These are phyloP conservation scores for Euphorbia corollata DNA, from an alignment of 441 rosid species.

Conservation along the genomic window DNA sequence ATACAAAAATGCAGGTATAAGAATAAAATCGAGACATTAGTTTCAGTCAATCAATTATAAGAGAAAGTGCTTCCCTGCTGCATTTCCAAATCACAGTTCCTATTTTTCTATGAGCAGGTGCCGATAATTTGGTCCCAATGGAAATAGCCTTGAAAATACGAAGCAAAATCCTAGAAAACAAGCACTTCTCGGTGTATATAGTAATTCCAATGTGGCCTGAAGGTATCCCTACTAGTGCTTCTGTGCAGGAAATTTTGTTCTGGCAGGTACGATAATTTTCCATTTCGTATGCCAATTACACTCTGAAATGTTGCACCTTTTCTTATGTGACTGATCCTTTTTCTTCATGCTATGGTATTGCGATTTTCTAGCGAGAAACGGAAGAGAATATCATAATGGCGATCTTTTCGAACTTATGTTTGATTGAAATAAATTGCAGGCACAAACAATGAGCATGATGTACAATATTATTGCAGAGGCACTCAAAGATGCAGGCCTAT, in stretches of 20 bases:
- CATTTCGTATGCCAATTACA: not conserved
- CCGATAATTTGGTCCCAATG: constrained; percentile 59
- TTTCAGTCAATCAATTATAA: not conserved
- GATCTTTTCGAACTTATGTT: constrained; percentile 14
- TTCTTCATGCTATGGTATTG: not conserved
- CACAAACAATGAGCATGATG: constrained; percentile 80
- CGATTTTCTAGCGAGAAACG: not conserved
- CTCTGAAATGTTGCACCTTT: not conserved
- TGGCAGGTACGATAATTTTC: constrained; percentile 44
- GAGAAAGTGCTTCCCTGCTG: not conserved
- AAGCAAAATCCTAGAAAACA: constrained; percentile 52
- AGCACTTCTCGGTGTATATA: constrained; percentile 59
- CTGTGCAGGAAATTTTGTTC: constrained; percentile 67
- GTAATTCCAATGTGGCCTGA: constrained; percentile 84
- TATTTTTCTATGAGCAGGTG: constrained; percentile 35
- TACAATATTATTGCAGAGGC: constrained; percentile 53
- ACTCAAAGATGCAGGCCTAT: constrained; percentile 42
- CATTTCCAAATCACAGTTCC: not conserved
- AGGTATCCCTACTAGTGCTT: constrained; percentile 51
- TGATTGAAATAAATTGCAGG: constrained; percentile 30
- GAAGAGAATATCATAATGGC: not conserved
- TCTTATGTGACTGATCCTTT: not conserved
- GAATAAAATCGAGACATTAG: not conserved
- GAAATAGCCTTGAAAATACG: constrained; percentile 67
- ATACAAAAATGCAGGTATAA: constrained; percentile 62